These are phyloP conservation scores for Arabidopsis thaliana DNA, from an alignment of 345 rosid genomes.

Conservation along the genomic window DNA sequence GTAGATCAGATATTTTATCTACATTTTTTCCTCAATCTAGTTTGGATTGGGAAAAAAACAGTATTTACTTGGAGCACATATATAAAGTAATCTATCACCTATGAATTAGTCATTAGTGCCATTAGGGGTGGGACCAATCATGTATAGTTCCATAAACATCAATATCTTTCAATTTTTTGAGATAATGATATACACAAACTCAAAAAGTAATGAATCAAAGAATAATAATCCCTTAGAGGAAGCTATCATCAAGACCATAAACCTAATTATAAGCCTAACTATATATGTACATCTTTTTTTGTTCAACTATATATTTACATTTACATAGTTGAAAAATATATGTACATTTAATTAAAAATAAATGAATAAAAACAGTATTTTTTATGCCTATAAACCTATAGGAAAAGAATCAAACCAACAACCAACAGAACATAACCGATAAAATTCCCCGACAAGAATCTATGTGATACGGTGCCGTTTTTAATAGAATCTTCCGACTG, in stretches of 20 bases:
- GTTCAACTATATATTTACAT: too few species aligned
- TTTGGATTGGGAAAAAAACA: neutral
- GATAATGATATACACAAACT: constrained; percentile 26
- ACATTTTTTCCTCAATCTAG: too few species aligned
- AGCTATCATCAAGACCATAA: constrained; percentile 6
- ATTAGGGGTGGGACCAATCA: constrained; percentile 9
- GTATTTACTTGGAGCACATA: neutral
- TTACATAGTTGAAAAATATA: too few species aligned
- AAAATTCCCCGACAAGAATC: constrained; percentile 39
- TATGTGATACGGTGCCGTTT: constrained; percentile 35
- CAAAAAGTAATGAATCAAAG: constrained; percentile 25
- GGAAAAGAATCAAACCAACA: constrained; percentile 41
- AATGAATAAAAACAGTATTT: neutral
- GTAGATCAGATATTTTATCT: too few species aligned
- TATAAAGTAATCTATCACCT: neutral
- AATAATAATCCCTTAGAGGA: constrained; percentile 21
- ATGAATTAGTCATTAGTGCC: neutral
- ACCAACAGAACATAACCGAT: constrained; percentile 46
- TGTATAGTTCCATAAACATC: constrained; percentile 27
- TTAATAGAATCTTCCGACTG: constrained; percentile 61
- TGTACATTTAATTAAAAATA: neutral
- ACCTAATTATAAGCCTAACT: constrained; percentile 6
- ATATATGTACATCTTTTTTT: neutral
- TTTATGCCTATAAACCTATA: constrained; percentile 25
- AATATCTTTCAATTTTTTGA: constrained; percentile 16